Percentiles rank a stretch among this genome's conserved stretches.
phyloP scores from a whole-genome alignment of 2,329 filamentous ascomycete genomes.

The Didymellaceae sp. region DNA sequence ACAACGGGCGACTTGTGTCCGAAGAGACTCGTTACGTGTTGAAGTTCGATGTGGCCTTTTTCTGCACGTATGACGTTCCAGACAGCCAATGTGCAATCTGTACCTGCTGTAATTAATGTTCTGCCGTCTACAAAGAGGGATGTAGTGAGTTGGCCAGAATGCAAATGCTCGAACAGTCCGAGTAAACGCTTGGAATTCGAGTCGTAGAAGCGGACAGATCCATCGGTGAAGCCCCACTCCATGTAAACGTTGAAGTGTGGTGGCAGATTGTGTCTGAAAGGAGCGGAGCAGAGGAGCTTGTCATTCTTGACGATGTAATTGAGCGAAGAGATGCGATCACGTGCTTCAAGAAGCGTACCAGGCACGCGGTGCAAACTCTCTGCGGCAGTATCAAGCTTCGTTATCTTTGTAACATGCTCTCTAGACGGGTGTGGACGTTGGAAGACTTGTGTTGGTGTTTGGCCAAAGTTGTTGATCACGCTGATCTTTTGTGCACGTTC shows the following conservation, averaged over 20 bases:
- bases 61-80: conserved; percentile 76
- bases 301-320: conserved; percentile 81
- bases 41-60: conserved; percentile 70
- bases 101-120: conserved; percentile 88
- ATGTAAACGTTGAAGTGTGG: conserved; percentile 88
- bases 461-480: conserved; percentile 98
- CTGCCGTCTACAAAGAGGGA: conserved; percentile 87
- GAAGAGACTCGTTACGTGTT: conserved; percentile 81
- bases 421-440: conserved; percentile 77
- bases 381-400: conserved; percentile 77
- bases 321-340: conserved; percentile 81
- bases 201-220: conserved; percentile 88
- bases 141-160: conserved; percentile 86
- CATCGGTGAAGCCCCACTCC: conserved; percentile 95
- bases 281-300: conserved; percentile 80
- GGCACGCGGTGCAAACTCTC: conserved; percentile 79
- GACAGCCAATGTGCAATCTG: conserved; percentile 88
- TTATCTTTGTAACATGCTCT: conserved; percentile 69
- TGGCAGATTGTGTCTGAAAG: conserved; percentile 85
- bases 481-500: conserved; percentile 89
- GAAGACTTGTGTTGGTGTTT: conserved; percentile 96
- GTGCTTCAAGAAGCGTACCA: conserved; percentile 75
- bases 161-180: conserved; percentile 91
- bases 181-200: conserved; percentile 82
- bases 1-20: conserved; percentile 87